Base-by-base conservation (phyloP, 208 protist species). In the Leishmania amazonensis region DNA sequence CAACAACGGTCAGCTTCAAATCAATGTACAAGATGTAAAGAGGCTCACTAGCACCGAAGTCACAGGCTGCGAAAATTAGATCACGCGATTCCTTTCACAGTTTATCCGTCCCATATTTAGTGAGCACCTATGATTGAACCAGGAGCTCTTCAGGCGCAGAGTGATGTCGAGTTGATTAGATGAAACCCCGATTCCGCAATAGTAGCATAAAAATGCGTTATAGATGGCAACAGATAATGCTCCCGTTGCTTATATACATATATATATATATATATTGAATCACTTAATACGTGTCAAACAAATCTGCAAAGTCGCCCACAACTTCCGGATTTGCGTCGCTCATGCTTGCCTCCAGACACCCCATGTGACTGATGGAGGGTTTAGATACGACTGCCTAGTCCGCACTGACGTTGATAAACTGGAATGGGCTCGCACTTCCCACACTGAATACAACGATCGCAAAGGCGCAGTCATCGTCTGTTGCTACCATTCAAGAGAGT, bases 11-110 rank as follows among this genome's bases (percentile, higher is more conserved):
- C 4, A 86, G 51, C 47, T 85, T 87, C 35, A 89, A 28, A 49
- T 90, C 83, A 42, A 90, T 78, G 64, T 90, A 91, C 0, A 82
- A 88, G 70, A 93, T 89, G 45, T 87, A 90, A n/a, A 93, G 53
- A 3, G 57, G 57, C 78, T 91, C 85, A 11, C 83, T 85, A 53
- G 54, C 49, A 2, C 62, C 71, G 4, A 87, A 67, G 45, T 82
- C 72, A 21, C 85, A 35, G 0, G 81, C 80, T 8, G 85, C 72
- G 62, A 91, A 90, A 65, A 91, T 85, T 31, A 81, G 68, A 45
- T 80, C 0, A 81, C n/a, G 17, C 81, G 42, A 13, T 78, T 81
- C 8, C 72, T 47, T 35, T 78, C 64, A 0, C 77, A n/a, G 67
- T 89, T 85, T 57, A 84, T 45, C 38, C 85, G 79, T 1, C 83